phyloP scores from a whole-genome alignment of 768 basidiomycete species.

The Tylopilus intermedius region DNA sequence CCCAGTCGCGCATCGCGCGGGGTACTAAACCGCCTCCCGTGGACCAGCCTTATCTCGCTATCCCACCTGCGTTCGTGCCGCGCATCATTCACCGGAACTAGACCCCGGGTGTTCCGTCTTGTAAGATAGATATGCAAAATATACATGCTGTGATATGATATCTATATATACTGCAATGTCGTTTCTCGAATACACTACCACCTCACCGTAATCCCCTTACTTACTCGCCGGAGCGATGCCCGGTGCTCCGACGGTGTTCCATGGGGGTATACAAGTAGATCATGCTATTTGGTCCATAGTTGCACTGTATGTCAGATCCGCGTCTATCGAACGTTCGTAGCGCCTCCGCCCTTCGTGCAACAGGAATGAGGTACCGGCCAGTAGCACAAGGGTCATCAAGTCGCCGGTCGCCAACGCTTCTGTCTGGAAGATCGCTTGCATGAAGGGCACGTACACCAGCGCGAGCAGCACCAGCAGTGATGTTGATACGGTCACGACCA shows the following conservation, averaged over 20 bases:
- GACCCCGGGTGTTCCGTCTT: background rate
- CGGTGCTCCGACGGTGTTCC: background rate
- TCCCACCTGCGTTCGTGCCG: constrained; percentile 27
- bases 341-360: constrained; percentile 76
- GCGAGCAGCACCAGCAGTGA: constrained; percentile 82
- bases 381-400: constrained; percentile 59
- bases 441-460: constrained; percentile 83
- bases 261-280: background rate
- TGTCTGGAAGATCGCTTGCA: constrained; percentile 94
- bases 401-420: constrained; percentile 69
- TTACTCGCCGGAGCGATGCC: background rate
- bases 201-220: background rate
- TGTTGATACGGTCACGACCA: constrained; percentile 79
- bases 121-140: constrained; percentile 1
- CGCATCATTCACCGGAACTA: constrained; percentile 5
- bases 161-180: constrained; percentile 7
- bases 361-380: constrained; percentile 60
- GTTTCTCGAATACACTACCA: constrained; percentile 1
- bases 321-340: constrained; percentile 65
- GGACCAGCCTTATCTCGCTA: constrained; percentile 17
- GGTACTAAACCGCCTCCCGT: constrained; percentile 20
- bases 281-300: constrained; percentile 61
- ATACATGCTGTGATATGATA: background rate
- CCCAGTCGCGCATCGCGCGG: constrained; percentile 24
- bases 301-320: constrained; percentile 45